A percentile compares a stretch with the other conserved stretches of the same genome.
Evolutionary conservation across 2,329 filamentous ascomycete species (phyloP).

Genomic region (Aureobasidium sp.): DNA sequence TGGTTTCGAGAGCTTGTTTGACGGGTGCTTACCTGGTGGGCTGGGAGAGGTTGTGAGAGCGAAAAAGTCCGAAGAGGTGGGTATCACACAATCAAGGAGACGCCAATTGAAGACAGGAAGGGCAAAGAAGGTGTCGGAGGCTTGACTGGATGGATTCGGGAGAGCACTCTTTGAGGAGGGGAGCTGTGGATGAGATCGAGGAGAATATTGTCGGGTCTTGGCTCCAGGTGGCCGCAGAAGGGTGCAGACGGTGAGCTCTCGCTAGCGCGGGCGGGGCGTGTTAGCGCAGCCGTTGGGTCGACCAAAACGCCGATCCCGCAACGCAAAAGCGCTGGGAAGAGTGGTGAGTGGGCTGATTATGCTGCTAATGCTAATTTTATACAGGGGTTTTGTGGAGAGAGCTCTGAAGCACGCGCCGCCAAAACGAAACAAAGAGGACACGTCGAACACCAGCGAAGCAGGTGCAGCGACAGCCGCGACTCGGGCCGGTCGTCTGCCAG

Average conservation of each 20-base stretch:
- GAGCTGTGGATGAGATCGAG: conserved; percentile 12
- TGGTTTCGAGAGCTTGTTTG: not conserved
- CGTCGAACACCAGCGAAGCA: not conserved
- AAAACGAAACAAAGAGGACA: conserved; percentile 4
- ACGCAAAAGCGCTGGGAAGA: conserved; percentile 13
- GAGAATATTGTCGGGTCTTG: conserved; percentile 16
- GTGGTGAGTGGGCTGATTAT: conserved; percentile 13
- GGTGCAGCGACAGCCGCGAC: conserved; percentile 1
- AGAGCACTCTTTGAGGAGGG: conserved; percentile 12
- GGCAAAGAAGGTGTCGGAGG: conserved; percentile 9
- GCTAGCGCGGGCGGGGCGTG: conserved; percentile 11
- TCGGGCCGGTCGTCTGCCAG: not conserved
- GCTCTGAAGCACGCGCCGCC: conserved; percentile 1
- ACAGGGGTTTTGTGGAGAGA: conserved; percentile 13
- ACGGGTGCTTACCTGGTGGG: conserved; percentile 13
- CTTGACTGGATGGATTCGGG: conserved; percentile 7
- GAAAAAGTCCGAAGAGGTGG: conserved; percentile 13
- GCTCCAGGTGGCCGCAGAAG: conserved; percentile 7
- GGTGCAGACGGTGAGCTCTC: conserved; percentile 14
- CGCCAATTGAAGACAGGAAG: conserved; percentile 1
- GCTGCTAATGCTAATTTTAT: conserved; percentile 15
- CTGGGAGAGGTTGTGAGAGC: not conserved
- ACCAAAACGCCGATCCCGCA: conserved; percentile 13
- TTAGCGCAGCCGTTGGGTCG: conserved; percentile 13
- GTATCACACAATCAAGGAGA: conserved; percentile 15